These are phyloP conservation scores for Kwoniella europaea DNA, from an alignment of 768 basidiomycete species.

Conservation along the genomic window DNA sequence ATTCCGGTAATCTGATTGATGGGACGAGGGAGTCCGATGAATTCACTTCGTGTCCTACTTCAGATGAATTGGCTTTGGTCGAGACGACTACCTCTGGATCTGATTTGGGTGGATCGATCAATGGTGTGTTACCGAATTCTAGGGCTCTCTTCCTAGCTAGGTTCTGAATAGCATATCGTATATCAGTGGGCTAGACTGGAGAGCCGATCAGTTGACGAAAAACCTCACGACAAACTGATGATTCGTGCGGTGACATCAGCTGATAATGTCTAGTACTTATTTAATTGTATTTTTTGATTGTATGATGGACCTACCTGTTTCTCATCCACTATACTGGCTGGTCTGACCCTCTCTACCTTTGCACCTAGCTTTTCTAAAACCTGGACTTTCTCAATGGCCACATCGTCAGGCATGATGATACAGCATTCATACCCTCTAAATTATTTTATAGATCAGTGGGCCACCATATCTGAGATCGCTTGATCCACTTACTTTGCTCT, in stretches of 20 bases:
- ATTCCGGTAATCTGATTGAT: slow-evolving; percentile 8
- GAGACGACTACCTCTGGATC: slow-evolving; percentile 46
- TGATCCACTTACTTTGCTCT: slow-evolving; percentile 69
- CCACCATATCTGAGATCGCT: neutral
- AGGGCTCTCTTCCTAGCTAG: slow-evolving; percentile 79
- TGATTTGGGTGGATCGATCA: slow-evolving; percentile 44
- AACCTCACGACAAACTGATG: slow-evolving; percentile 40
- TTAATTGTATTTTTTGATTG: too few species aligned
- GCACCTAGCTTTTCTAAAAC: slow-evolving; percentile 83
- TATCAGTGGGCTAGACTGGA: too few species aligned
- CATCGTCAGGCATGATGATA: slow-evolving; percentile 60
- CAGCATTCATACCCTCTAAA: slow-evolving; percentile 84
- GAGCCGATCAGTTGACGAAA: neutral
- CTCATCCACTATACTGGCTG: slow-evolving; percentile 91
- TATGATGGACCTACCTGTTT: slow-evolving; percentile 69
- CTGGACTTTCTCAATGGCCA: slow-evolving; percentile 88
- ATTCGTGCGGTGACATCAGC: neutral
- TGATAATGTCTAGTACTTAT: neutral
- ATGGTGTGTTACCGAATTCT: slow-evolving; percentile 67
- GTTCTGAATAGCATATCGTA: slow-evolving; percentile 66
- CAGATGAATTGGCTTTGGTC: slow-evolving; percentile 62
- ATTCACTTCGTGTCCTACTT: slow-evolving; percentile 58
- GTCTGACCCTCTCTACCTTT: slow-evolving; percentile 70
- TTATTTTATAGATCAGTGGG: neutral
- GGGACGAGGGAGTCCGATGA: neutral